Conservation (phyloP, 148 eudicot genomes). For the Vaccinium myrtillus region DNA sequence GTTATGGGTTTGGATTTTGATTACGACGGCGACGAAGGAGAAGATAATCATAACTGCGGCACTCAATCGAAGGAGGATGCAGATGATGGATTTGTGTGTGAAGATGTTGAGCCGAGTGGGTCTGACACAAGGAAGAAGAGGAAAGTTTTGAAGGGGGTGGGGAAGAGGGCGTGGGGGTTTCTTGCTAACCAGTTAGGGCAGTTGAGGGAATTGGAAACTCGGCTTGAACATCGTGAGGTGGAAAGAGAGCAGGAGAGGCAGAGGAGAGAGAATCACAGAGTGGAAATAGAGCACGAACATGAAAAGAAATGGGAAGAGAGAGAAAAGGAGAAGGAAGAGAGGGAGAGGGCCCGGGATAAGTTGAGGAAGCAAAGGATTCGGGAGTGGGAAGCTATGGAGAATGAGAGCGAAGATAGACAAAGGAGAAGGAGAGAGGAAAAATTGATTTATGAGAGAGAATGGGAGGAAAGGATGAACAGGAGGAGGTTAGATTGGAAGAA, state of each 20-base stretch:
- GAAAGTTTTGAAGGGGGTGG: slow-evolving; percentile 56
- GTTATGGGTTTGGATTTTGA: slow-evolving; percentile 78
- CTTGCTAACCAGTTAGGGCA: slow-evolving; percentile 58
- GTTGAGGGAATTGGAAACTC: slow-evolving; percentile 64
- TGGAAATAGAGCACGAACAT: slow-evolving; percentile 52
- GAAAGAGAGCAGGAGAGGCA: slow-evolving; percentile 72
- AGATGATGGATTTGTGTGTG: slow-evolving; percentile 63
- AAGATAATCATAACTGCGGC: slow-evolving; percentile 47
- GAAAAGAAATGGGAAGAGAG: slow-evolving; percentile 57
- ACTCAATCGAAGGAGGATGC: slow-evolving; percentile 59
- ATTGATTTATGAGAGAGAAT: slow-evolving; percentile 51
- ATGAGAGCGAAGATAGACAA: slow-evolving; percentile 60
- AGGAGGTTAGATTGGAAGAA: slow-evolving; percentile 79
- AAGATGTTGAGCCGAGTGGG: slow-evolving; percentile 67
- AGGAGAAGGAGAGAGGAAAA: slow-evolving; percentile 61
- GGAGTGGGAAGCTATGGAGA: slow-evolving; percentile 67
- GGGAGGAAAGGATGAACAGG: slow-evolving; percentile 70
- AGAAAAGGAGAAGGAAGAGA: slow-evolving; percentile 45
- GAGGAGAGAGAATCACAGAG: slow-evolving; percentile 43
- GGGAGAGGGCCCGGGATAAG: slow-evolving; percentile 52
- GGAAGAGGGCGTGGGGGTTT: slow-evolving; percentile 66
- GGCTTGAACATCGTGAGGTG: slow-evolving; percentile 62
- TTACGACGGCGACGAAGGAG: slow-evolving; percentile 66
- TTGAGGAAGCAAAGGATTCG: slow-evolving; percentile 47
- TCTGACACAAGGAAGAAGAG: slow-evolving; percentile 64